A percentile compares a stretch with the other conserved stretches of the same genome.
Evolutionary conservation across 805 yeast genomes (phyloP).

Genomic region (Blastobotrys terrestris): DNA sequence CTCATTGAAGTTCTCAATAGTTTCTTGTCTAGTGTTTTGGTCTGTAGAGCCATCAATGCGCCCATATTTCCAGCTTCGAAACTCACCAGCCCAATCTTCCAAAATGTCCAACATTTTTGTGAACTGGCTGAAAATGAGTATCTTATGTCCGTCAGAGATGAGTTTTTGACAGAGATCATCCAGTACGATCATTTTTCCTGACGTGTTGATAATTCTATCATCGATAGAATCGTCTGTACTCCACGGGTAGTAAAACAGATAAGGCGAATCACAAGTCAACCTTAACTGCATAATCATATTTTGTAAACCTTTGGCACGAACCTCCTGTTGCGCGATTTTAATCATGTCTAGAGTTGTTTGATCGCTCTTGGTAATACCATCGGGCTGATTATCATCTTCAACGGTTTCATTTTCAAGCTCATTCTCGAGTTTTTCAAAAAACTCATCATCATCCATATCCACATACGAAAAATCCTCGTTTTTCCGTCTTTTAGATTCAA

Average conservation of each 20-base stretch:
- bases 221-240: constrained; percentile 38
- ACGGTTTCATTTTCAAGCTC: constrained; percentile 5
- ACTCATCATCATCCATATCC: constrained; percentile 28
- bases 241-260: constrained; percentile 77
- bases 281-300: constrained; percentile 81
- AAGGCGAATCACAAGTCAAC: constrained; percentile 80
- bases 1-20: constrained; percentile 49
- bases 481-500: constrained; percentile 1
- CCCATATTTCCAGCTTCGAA: constrained; percentile 41
- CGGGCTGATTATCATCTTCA: background rate
- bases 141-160: constrained; percentile 50
- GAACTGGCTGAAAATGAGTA: constrained; percentile 83
- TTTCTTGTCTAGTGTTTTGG: constrained; percentile 58
- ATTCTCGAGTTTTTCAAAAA: constrained; percentile 9
- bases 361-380: background rate
- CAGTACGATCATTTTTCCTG: constrained; percentile 69
- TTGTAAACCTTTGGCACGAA: constrained; percentile 49
- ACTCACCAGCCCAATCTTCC: constrained; percentile 64
- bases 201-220: constrained; percentile 42
- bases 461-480: background rate
- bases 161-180: constrained; percentile 55
- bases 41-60: constrained; percentile 73
- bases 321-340: constrained; percentile 31
- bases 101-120: constrained; percentile 74
- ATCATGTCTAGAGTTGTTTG: constrained; percentile 16